Evolutionary conservation across 169 alveolate genomes (phyloP).

Genomic region (Amoebophrya sp.): DNA sequence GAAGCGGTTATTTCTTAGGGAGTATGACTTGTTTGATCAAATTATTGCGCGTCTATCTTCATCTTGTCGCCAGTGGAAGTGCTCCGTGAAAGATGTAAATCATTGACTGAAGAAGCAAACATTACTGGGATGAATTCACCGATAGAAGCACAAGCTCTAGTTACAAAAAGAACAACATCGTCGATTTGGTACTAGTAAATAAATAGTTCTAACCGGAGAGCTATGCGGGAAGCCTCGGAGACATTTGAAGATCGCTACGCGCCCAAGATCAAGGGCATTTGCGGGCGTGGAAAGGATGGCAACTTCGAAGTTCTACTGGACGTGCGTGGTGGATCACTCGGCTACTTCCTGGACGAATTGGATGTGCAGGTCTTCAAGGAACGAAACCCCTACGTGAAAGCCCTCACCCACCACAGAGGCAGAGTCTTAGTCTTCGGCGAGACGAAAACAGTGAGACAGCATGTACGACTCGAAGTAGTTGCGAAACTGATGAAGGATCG

Average conservation of each 20-base stretch:
- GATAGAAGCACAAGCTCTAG: too few relatives aligned
- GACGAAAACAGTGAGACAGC: neutral
- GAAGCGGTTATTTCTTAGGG: neutral
- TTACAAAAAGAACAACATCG: too few relatives aligned
- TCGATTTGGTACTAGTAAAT: too few relatives aligned
- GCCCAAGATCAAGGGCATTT: neutral
- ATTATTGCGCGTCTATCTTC: too few relatives aligned
- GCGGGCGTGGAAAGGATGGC: neutral
- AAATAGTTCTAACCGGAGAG: too few relatives aligned
- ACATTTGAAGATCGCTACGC: neutral
- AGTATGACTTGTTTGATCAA: too few relatives aligned
- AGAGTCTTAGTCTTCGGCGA: neutral
- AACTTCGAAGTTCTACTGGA: neutral
- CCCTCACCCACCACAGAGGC: slow-evolving; percentile 17
- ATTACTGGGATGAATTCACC: too few relatives aligned
- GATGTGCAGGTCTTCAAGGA: neutral
- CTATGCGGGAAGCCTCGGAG: neutral
- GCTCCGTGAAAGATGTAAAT: too few relatives aligned
- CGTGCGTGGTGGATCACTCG: neutral
- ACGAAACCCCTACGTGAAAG: neutral
- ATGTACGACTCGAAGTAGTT: neutral
- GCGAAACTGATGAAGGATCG: neutral
- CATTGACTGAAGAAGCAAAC: too few relatives aligned
- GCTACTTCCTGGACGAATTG: neutral
- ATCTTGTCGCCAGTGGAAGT: too few relatives aligned